Evolutionary conservation across 1,284 basidiomycete genomes (phyloP).

Genomic region (Ustilago bromivora): DNA sequence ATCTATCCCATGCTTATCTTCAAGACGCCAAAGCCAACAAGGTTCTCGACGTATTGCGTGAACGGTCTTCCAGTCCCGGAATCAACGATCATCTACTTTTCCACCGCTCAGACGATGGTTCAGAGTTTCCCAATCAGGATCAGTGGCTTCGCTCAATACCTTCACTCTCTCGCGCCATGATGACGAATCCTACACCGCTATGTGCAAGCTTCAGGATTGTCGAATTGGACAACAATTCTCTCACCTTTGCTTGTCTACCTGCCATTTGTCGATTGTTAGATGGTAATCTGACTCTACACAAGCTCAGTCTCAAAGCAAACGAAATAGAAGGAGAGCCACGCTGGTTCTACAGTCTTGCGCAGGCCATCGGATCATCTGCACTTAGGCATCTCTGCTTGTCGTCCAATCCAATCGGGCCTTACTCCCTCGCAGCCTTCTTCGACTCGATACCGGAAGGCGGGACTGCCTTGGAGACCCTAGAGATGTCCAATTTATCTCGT

Average conservation of each 20-base stretch:
- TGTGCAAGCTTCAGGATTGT: slow-evolving; percentile 14
- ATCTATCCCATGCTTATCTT: slow-evolving; percentile 16
- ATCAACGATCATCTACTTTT: too few species aligned
- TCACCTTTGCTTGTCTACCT: slow-evolving; percentile 25
- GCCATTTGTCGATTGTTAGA: slow-evolving; percentile 19
- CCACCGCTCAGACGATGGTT: neutral
- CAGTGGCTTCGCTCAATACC: slow-evolving; percentile 8
- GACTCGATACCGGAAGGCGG: slow-evolving; percentile 31
- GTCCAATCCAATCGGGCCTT: slow-evolving; percentile 23
- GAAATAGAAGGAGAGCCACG: slow-evolving; percentile 6
- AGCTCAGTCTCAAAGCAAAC: slow-evolving; percentile 25
- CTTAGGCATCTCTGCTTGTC: slow-evolving; percentile 18
- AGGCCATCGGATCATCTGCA: slow-evolving; percentile 13
- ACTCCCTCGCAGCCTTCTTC: slow-evolving; percentile 27
- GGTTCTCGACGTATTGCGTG: slow-evolving; percentile 14
- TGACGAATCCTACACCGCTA: neutral
- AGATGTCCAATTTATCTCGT: slow-evolving; percentile 16
- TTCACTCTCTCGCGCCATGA: neutral
- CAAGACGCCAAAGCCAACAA: slow-evolving; percentile 12
- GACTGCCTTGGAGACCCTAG: slow-evolving; percentile 18
- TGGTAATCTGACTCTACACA: slow-evolving; percentile 13
- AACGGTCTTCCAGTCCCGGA: neutral
- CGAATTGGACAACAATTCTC: slow-evolving; percentile 18
- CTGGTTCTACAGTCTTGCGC: slow-evolving; percentile 5
- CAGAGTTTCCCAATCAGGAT: neutral